Conservation (phyloP, 345 rosid genomes). For the Rhodomyrtus tomentosa region DNA sequence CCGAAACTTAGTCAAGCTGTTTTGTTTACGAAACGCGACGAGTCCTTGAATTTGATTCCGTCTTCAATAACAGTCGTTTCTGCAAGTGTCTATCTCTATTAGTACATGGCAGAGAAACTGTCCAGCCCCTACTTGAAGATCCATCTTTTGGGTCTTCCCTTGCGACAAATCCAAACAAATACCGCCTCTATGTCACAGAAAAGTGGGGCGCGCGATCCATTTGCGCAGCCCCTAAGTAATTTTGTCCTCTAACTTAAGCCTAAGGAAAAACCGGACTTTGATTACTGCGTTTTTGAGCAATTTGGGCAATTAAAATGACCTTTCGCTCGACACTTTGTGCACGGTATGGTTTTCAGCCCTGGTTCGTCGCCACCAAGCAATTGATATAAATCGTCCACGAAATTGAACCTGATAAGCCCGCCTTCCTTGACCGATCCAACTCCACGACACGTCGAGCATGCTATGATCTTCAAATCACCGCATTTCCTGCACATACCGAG, state of each 20-base stretch:
- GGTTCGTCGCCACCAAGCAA: slow-evolving; percentile 18
- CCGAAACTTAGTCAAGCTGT: not conserved
- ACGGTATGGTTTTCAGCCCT: slow-evolving; percentile 18
- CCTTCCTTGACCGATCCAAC: slow-evolving; percentile 47
- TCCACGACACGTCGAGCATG: slow-evolving; percentile 77
- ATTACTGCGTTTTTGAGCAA: slow-evolving; percentile 28
- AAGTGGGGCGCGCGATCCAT: not conserved
- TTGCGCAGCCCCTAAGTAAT: not conserved
- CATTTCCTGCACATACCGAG: slow-evolving; percentile 84
- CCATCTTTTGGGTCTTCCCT: not conserved
- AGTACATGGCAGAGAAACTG: not conserved
- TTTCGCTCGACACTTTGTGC: slow-evolving; percentile 51
- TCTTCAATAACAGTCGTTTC: not conserved
- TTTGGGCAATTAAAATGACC: slow-evolving; percentile 69
- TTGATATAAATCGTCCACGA: slow-evolving; percentile 30
- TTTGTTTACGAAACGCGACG: not conserved
- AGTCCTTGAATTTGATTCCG: not conserved
- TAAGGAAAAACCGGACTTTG: not conserved
- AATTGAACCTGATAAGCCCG: slow-evolving; percentile 31
- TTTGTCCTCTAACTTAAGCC: not conserved
- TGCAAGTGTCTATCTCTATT: not conserved
- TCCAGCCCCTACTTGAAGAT: not conserved
- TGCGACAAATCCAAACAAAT: not conserved
- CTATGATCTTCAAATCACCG: slow-evolving; percentile 61
- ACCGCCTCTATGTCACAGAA: not conserved